Evolutionary conservation across 2,329 filamentous ascomycete genomes (phyloP), one percentile per base, ranked within the genome.

Genomic region (Botrytis porri): DNA sequence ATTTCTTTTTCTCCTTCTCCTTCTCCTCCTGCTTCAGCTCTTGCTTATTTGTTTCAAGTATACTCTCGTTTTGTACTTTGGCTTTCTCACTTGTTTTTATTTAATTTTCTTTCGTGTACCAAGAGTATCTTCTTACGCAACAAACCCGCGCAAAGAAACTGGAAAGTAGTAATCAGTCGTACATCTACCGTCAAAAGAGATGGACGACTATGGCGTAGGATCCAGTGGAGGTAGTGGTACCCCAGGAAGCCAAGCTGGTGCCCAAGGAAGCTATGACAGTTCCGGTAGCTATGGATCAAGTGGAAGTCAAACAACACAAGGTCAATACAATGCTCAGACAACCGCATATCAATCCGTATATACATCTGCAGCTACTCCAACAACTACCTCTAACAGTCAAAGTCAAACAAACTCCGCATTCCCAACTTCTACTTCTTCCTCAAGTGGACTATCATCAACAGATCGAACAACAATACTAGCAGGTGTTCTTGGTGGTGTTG

Each of bases 401-500:
- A 75, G 48, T n/a, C 48, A 73, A 57, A 70, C 57, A 22, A 57
- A 51, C 32, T 71, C 69, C 8, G 25, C 60, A 39, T 41, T 48
- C 14, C 45, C 74, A 37, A 62, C 54, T 20, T 71, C 73, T 35
- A 70, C 73, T 20, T 63, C 76, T 57, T 57, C 65, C 3, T 74
- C 76, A 39, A 66, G 35, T 4, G 72, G 73, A 20, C 57, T 73
- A 41, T 73, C 74, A 16, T 51, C 65, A 2, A 54, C 57, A 4
- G 29, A 71, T 16, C 73, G 75, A 41, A 73, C 65, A 6, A 61
- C 75, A 22, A 75, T 79, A 25, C 75, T 77, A 29, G 76, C 70
- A 41, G 74, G 71, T 37, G 70, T 76, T 7, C 61, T 79, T 32
- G 76, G 77, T 39, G 76, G 76, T 14, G 29, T 77, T n/a, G 73